A percentile compares a stretch with the other conserved stretches of the same genome.
Evolutionary conservation across 2,329 filamentous ascomycete genomes (phyloP).

Genomic region (Biscogniauxia sp.): DNA sequence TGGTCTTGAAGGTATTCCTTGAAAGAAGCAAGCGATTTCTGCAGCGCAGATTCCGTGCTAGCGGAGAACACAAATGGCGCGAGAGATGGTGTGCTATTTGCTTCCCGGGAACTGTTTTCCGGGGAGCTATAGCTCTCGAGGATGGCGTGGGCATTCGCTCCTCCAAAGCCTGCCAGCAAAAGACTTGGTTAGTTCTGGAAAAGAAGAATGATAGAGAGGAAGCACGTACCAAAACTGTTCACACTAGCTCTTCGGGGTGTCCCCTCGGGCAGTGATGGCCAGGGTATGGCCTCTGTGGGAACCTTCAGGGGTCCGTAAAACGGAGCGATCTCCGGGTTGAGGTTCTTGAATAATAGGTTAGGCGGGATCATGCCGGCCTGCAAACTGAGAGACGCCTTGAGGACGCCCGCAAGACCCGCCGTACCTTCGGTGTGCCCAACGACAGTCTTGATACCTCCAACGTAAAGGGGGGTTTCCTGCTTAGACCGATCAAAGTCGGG

Average conservation of each 20-base stretch:
- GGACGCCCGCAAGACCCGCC: constrained; percentile 16
- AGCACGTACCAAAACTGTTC: constrained; percentile 18
- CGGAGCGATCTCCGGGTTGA: constrained; percentile 20
- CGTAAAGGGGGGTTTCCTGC: constrained; percentile 13
- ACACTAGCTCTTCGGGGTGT: constrained; percentile 3
- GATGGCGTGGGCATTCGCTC: constrained; percentile 20
- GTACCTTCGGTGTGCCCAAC: constrained; percentile 21
- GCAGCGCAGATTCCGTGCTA: no score
- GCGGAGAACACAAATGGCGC: no score
- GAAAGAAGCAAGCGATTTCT: no score
- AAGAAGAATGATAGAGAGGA: no score
- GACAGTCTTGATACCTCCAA: constrained; percentile 21
- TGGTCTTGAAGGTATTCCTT: no score
- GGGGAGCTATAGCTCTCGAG: constrained; percentile 4
- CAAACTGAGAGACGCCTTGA: constrained; percentile 16
- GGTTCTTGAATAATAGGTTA: constrained; percentile 7
- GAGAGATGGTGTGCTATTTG: no score
- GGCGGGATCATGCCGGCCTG: constrained; percentile 15
- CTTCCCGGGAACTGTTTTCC: no score
- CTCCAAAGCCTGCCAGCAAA: constrained; percentile 13
- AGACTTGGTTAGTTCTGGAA: no score
- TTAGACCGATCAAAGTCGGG: constrained; percentile 8
- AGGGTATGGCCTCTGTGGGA: constrained; percentile 8
- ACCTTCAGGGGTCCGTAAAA: constrained; percentile 24
- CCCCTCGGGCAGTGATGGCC: constrained; percentile 7